phyloP scores from a whole-genome alignment of 768 basidiomycete genomes.

The Trametes cinnabarina region DNA sequence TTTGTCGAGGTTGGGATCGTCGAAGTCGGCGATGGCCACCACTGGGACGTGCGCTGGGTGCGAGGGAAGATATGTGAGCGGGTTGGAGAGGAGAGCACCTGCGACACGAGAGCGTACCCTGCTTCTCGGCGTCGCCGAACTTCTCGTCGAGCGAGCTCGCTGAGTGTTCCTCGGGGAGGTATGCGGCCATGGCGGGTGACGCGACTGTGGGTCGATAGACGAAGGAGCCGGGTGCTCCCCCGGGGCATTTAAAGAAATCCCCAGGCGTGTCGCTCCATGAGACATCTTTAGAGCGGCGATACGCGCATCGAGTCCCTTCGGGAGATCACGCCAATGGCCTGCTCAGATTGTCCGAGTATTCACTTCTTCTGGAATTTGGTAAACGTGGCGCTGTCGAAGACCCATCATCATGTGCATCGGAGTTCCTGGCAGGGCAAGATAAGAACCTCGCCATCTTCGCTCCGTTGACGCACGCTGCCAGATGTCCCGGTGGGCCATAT shows the following conservation, averaged over 20 bases:
- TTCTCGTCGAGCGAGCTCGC: constrained; percentile 24
- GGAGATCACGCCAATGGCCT: not conserved
- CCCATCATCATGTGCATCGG: not conserved
- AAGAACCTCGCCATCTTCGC: not conserved
- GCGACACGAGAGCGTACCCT: constrained; percentile 6
- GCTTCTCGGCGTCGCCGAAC: constrained; percentile 24
- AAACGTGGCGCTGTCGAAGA: not conserved
- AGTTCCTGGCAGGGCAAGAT: constrained; percentile 3
- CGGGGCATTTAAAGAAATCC: not conserved
- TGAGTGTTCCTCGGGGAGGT: constrained; percentile 14
- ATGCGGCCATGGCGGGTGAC: constrained; percentile 8
- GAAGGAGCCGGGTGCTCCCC: not conserved
- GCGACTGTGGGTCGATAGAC: constrained; percentile 9
- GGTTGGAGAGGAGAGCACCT: not conserved
- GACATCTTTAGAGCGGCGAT: not conserved
- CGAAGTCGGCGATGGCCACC: constrained; percentile 24
- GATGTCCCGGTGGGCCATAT: not conserved
- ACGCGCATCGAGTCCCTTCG: not conserved
- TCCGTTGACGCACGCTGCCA: not conserved
- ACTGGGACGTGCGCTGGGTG: constrained; percentile 3
- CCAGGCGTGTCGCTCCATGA: not conserved
- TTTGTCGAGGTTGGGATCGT: constrained; percentile 37
- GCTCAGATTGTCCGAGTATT: not conserved
- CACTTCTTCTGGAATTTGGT: not conserved
- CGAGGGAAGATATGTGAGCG: not conserved